Evolutionary conservation across 2,329 filamentous ascomycete genomes (phyloP), one percentile per base, ranked within the genome.

Genomic region (Aspergillus sp.): DNA sequence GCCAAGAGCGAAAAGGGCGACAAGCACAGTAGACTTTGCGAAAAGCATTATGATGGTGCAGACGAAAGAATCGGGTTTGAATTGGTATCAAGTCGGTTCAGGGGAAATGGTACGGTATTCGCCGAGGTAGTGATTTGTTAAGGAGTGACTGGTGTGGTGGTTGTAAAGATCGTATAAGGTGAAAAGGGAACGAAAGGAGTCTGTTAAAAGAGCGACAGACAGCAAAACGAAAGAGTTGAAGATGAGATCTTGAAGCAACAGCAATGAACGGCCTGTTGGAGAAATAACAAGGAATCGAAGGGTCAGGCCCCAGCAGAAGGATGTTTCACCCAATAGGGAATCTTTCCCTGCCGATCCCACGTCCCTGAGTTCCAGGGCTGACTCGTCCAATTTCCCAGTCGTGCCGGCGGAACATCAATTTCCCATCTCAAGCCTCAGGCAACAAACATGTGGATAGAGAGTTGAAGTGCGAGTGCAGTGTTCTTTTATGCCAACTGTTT

Each of bases 1-100:
- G 66, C 73, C 71, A 56, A 80, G 68, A 39, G 78, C 76, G 65
- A 82, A 69, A 57, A 82, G 64, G 57, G 78, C 75, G 55, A 80
- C 61, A 57, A 77, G 56, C 56, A 79, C 59, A 60, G 75, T 68
- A 40, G 75, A 73, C 68, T 79, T 79, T 55, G 71, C 62, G 69
- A 77, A 73, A 61, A 80, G 70, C 78, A 83, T 82, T 53, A 62
- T 72, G 70, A 33, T 59, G 62, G 55, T 52, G 24, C n/a, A 15
- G 9, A 40, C 37, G 19, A 19, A 40, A n/a, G 23, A 51, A 19
- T 56, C 12, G 52, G 48, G 27, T 17, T 7, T 35, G 21, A 43
- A 39, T 44, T 33, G 27, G 37, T 37, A 31, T 45, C 47, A 21
- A 47, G 6, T 47, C 17, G 56, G 45, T 55, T 55, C 53, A 57